Evolutionary conservation across 2,329 filamentous ascomycete genomes (phyloP).

Genomic region (Macrophomina pseudophaseolina): DNA sequence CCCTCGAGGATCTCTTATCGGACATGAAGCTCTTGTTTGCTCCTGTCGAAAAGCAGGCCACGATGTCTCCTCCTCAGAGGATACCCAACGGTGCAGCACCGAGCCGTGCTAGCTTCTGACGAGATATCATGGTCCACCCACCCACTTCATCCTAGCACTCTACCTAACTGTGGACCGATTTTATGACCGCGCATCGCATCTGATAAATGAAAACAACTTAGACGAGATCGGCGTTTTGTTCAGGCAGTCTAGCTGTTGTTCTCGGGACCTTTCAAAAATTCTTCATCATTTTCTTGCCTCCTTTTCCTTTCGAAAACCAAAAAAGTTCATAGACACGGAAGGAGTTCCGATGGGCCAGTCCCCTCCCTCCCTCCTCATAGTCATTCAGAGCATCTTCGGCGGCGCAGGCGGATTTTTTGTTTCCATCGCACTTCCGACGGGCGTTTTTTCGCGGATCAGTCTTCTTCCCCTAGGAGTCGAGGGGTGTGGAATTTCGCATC

Average conservation of each 20-base stretch:
- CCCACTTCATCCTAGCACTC: constrained; percentile 1
- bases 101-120: constrained; percentile 11
- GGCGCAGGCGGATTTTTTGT: constrained; percentile 22
- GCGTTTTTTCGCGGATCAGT: constrained; percentile 20
- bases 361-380: neutral
- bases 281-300: constrained; percentile 33
- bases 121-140: constrained; percentile 11
- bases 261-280: constrained; percentile 25
- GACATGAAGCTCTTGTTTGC: constrained; percentile 75
- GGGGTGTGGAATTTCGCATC: constrained; percentile 17
- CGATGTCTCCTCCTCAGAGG: neutral
- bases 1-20: constrained; percentile 66
- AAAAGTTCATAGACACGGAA: constrained; percentile 25
- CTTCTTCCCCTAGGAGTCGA: constrained; percentile 16
- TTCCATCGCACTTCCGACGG: constrained; percentile 21
- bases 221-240: constrained; percentile 28
- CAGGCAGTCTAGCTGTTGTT: constrained; percentile 28
- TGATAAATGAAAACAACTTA: constrained; percentile 28
- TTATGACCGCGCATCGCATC: constrained; percentile 20
- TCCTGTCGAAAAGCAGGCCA: constrained; percentile 52
- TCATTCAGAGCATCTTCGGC: constrained; percentile 22
- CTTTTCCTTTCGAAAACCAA: constrained; percentile 36
- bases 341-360: constrained; percentile 15
- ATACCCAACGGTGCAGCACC: constrained; percentile 1
- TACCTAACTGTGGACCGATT: neutral